Base-by-base conservation (phyloP, 2,329 filamentous ascomycete species). In the Botryotinia calthae region DNA sequence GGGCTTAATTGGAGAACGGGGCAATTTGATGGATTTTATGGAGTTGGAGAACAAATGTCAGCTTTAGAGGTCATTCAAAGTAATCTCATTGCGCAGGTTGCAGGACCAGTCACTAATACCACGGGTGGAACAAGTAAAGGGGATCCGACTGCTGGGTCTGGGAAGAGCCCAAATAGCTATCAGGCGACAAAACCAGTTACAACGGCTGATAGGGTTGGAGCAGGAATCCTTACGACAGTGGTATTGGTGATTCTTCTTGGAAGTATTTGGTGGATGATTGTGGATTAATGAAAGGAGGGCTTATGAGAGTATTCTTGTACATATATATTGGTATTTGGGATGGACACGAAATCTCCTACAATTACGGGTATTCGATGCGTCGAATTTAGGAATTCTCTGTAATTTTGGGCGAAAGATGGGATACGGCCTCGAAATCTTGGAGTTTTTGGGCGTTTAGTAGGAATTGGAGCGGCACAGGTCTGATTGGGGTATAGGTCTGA, bases 1-100 rank as follows among this genome's bases (percentile, higher is more conserved):
- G 88, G 89, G 14, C 79, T 89, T 42, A 86, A 85, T 72, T 91
- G 89, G 89, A 86, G 85, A 58, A 85, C 86, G 72, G 83, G 81
- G 42, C 81, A 61, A 2, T 81, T 76, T 73, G 87, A 88, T 76
- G 82, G 84, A 6, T 81, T 80, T 1, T 79, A 80, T 18, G 87
- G 87, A 12, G 86, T 88, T 2, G 87, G 87, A 3, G 85, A 89
- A 79, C 90, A 93, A 81, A 93, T 93, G 90, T 86, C 88, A 0
- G 90, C 88, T 7, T 87, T 89, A 86, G 85, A 84, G 66, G 87
- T 86, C 0, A 81, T 90, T 10, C 86, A 77, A 63, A 86, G 86
- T 54, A 90, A 88, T 77, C 84, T 90, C 80, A 86, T 91, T 67
- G 77, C 84, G 51, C 75, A 84, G 10, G 82, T 82, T 16, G 72